Evolutionary conservation across 2,329 filamentous ascomycete genomes (phyloP).

Genomic region (Colletotrichum destructivum): DNA sequence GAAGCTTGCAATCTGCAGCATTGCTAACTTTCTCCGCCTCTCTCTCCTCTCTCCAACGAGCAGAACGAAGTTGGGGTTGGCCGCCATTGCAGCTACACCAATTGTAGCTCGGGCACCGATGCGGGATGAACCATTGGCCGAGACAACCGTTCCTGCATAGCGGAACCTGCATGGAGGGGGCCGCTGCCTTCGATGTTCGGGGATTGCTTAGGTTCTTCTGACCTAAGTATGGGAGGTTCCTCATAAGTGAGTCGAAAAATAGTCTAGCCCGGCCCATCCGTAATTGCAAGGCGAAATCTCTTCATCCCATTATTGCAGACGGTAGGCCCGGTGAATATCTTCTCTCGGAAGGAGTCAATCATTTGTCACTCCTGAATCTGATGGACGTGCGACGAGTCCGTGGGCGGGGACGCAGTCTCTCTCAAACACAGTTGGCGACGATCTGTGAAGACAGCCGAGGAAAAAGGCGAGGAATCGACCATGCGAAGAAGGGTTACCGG

Average conservation of each 20-base stretch:
- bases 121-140: constrained; percentile 24
- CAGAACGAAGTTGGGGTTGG: not conserved
- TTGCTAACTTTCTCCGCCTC: not conserved
- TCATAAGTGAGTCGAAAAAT: not conserved
- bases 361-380: not conserved
- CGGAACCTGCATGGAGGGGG: constrained; percentile 33
- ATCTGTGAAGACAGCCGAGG: constrained; percentile 9
- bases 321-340: not conserved
- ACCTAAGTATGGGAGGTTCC: not conserved
- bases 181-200: constrained; percentile 20
- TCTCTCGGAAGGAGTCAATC: not conserved
- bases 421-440: not conserved
- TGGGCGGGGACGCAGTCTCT: not conserved
- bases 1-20: constrained; percentile 26
- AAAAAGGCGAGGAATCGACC: not conserved
- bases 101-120: constrained; percentile 2
- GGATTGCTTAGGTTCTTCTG: constrained; percentile 23
- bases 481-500: constrained; percentile 14
- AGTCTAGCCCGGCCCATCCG: not conserved
- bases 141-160: constrained; percentile 38
- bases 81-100: not conserved
- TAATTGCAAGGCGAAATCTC: not conserved
- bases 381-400: constrained; percentile 11
- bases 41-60: not conserved
- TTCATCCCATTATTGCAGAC: constrained; percentile 6